Percentiles rank a stretch among this genome's conserved stretches.
phyloP scores from a whole-genome alignment of 1,139 yeast genomes.

The Debaryomyces psychrophilus region DNA sequence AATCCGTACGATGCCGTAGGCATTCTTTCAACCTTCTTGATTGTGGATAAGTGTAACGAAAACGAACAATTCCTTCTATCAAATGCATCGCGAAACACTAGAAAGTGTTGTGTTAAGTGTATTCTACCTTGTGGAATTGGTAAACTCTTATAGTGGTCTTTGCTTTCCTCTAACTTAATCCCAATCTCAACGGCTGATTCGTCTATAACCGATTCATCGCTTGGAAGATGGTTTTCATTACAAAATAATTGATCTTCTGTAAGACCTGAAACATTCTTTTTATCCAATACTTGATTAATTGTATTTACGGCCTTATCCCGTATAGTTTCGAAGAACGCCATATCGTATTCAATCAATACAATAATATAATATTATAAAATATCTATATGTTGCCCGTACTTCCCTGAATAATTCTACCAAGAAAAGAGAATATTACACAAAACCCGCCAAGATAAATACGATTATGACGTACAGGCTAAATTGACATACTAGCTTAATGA shows the following conservation, averaged over 20 bases:
- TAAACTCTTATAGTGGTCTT: slow-evolving; percentile 28
- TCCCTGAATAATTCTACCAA: neutral
- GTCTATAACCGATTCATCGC: slow-evolving; percentile 63
- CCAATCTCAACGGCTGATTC: slow-evolving; percentile 73
- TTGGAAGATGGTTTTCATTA: slow-evolving; percentile 68
- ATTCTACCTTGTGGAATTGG: slow-evolving; percentile 59
- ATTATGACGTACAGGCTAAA: neutral
- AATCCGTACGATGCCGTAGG: slow-evolving; percentile 79
- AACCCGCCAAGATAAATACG: neutral
- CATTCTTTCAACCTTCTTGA: slow-evolving; percentile 83
- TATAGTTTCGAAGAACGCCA: slow-evolving; percentile 56
- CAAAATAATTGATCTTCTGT: slow-evolving; percentile 73
- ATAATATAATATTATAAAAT: neutral
- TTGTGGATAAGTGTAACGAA: slow-evolving; percentile 71
- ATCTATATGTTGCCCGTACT: neutral
- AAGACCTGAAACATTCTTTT: slow-evolving; percentile 37
- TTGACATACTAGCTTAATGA: too few relatives aligned
- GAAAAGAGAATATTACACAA: slow-evolving; percentile 2
- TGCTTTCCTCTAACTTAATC: slow-evolving; percentile 42
- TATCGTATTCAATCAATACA: slow-evolving; percentile 17
- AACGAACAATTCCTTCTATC: slow-evolving; percentile 72
- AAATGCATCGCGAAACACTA: slow-evolving; percentile 72
- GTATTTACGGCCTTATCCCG: slow-evolving; percentile 52
- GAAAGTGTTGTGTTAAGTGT: slow-evolving; percentile 70
- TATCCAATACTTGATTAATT: slow-evolving; percentile 45